Conservation (phyloP, 495 filamentous ascomycete species). For the Diplogelasinospora grovesii region DNA sequence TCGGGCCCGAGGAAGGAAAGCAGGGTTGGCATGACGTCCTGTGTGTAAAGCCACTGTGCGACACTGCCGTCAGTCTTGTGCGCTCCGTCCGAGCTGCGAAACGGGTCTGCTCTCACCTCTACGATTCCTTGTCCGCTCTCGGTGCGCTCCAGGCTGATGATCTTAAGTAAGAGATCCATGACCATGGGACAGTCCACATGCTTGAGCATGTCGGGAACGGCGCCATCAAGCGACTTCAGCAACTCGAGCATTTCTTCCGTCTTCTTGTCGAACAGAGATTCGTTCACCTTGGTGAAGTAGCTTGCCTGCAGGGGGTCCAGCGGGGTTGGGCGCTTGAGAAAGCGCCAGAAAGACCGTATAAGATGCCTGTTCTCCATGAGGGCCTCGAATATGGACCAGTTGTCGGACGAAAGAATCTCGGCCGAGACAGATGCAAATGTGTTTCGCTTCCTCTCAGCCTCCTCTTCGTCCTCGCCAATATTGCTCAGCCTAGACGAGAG, state of each 20-base stretch:
- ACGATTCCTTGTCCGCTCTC: slow-evolving; percentile 90
- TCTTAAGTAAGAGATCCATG: slow-evolving; percentile 96
- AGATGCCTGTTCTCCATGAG: slow-evolving; percentile 75
- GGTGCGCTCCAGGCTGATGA: slow-evolving; percentile 91
- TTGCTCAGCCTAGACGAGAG: slow-evolving; percentile 34
- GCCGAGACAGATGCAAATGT: slow-evolving; percentile 88
- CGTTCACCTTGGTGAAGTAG: slow-evolving; percentile 98
- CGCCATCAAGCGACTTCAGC: slow-evolving; percentile 72
- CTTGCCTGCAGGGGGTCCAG: slow-evolving; percentile 89
- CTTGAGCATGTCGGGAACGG: slow-evolving; percentile 77
- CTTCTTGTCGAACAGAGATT: slow-evolving; percentile 92
- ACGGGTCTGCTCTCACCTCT: slow-evolving; percentile 55
- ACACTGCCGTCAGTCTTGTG: slow-evolving; percentile 17
- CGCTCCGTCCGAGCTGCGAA: too few species aligned
- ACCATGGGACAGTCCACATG: slow-evolving; percentile 98
- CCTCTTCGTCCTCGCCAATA: slow-evolving; percentile 49
- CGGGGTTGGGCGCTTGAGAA: slow-evolving; percentile 69
- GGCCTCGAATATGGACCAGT: slow-evolving; percentile 91
- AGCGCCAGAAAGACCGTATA: slow-evolving; percentile 83
- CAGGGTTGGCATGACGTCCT: slow-evolving; percentile 81
- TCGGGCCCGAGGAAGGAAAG: slow-evolving; percentile 82
- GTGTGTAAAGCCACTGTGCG: slow-evolving; percentile 80
- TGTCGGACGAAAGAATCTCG: slow-evolving; percentile 91
- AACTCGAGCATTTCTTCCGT: slow-evolving; percentile 92
- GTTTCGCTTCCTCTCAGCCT: slow-evolving; percentile 76